Evolutionary conservation across 2,329 filamentous ascomycete species (phyloP).

Genomic region (Aureobasidium zeae): DNA sequence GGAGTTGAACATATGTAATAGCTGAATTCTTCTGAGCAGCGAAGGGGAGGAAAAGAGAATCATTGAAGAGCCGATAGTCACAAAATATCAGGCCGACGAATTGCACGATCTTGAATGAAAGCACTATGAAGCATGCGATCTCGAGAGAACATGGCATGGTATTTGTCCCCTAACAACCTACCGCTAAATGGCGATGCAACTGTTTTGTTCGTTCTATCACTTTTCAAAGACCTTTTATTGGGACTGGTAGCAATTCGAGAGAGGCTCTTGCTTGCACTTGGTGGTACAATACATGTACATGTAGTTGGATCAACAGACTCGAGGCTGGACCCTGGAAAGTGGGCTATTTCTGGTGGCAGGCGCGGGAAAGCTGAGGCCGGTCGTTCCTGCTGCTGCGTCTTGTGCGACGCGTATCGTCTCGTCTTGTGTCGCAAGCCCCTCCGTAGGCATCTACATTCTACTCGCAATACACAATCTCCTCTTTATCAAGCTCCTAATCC

Average conservation of each 20-base stretch:
- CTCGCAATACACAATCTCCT: background rate
- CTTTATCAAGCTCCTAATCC: background rate
- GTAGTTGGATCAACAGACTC: no score
- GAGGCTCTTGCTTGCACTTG: no score
- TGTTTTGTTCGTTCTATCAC: no score
- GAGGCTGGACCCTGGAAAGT: conserved; percentile 10
- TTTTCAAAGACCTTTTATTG: no score
- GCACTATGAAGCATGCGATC: background rate
- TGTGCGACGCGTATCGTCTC: conserved; percentile 6
- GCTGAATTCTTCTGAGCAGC: conserved; percentile 1
- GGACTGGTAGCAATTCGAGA: no score
- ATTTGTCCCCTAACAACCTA: no score
- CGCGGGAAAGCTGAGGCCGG: conserved; percentile 10
- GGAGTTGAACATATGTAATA: conserved; percentile 12
- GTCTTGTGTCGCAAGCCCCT: conserved; percentile 9
- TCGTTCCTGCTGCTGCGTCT: conserved; percentile 12
- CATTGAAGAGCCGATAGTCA: conserved; percentile 11
- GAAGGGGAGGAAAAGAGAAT: background rate
- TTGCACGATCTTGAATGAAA: conserved; percentile 11
- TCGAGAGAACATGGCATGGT: no score
- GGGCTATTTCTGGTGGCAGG: conserved; percentile 7
- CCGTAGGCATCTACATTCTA: conserved; percentile 3
- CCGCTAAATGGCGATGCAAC: no score
- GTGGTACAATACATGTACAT: no score
- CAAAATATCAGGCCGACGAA: conserved; percentile 15